Evolutionary conservation across 2,329 filamentous ascomycete genomes (phyloP).

Genomic region (Aspergillus sp.): DNA sequence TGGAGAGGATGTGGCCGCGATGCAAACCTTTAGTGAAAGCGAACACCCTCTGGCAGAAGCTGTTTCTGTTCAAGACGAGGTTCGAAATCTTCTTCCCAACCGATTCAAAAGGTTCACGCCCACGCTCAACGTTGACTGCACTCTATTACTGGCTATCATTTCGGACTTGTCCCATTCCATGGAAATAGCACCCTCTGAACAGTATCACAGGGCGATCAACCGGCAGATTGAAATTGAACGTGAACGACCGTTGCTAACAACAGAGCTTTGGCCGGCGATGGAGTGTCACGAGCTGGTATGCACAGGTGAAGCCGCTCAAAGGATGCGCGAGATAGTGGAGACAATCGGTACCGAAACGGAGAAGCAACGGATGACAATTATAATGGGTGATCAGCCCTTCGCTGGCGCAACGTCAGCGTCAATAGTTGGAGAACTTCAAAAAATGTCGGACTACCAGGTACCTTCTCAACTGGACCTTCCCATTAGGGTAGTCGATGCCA

Average conservation of each 20-base stretch:
- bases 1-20: slow-evolving; percentile 21
- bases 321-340: slow-evolving; percentile 66
- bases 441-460: slow-evolving; percentile 54
- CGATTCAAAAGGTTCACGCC: slow-evolving; percentile 43
- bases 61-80: slow-evolving; percentile 16
- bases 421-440: slow-evolving; percentile 39
- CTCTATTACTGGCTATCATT: slow-evolving; percentile 69
- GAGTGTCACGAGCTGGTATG: slow-evolving; percentile 59
- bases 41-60: neutral
- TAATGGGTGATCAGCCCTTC: slow-evolving; percentile 53
- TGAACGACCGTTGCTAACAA: slow-evolving; percentile 59
- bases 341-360: slow-evolving; percentile 64
- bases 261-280: slow-evolving; percentile 64
- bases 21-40: neutral
- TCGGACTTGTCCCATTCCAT: slow-evolving; percentile 69
- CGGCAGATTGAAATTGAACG: slow-evolving; percentile 66
- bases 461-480: slow-evolving; percentile 61
- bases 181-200: slow-evolving; percentile 46
- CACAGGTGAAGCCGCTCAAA: slow-evolving; percentile 62
- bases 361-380: slow-evolving; percentile 57
- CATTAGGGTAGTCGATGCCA: slow-evolving; percentile 55
- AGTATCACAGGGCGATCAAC: slow-evolving; percentile 60
- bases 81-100: slow-evolving; percentile 40
- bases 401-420: slow-evolving; percentile 30
- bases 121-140: slow-evolving; percentile 53